Evolutionary conservation across 495 filamentous ascomycete genomes (phyloP).

Genomic region (Pseudoneurospora amorphoporcata): DNA sequence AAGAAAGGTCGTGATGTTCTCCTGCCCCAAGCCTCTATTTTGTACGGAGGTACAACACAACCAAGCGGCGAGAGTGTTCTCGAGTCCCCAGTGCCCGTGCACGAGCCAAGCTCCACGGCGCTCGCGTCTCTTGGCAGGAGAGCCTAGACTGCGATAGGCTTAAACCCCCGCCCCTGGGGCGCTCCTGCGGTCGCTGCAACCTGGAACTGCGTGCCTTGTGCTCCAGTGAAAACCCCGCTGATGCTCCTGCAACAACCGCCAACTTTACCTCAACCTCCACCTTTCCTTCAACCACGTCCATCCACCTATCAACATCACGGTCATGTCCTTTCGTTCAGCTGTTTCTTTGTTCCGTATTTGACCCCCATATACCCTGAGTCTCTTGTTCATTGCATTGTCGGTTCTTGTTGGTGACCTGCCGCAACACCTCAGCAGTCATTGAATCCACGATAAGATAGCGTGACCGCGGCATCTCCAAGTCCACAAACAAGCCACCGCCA

Average conservation of each 20-base stretch:
- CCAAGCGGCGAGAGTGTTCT: background rate
- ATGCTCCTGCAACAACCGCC: background rate
- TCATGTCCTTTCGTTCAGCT: background rate
- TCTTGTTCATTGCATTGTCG: background rate
- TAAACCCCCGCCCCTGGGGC: background rate
- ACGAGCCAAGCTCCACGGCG: conserved; percentile 2
- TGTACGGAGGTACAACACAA: conserved; percentile 9
- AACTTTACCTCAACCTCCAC: background rate
- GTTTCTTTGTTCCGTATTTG: background rate
- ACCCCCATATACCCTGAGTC: background rate
- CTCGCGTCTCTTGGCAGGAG: background rate
- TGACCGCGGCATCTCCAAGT: background rate
- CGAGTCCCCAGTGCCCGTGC: background rate
- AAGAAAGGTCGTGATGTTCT: conserved; percentile 14
- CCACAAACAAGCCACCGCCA: background rate
- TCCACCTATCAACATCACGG: background rate
- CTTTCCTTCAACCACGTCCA: background rate
- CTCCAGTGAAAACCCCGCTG: background rate
- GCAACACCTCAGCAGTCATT: background rate
- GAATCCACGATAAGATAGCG: background rate
- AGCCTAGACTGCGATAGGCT: background rate
- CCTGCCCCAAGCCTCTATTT: conserved; percentile 9
- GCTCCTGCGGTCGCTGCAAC: background rate
- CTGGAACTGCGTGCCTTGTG: background rate
- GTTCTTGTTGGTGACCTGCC: background rate